Conservation (phyloP, 441 rosid genomes). For the Flueggea neowawraea region DNA sequence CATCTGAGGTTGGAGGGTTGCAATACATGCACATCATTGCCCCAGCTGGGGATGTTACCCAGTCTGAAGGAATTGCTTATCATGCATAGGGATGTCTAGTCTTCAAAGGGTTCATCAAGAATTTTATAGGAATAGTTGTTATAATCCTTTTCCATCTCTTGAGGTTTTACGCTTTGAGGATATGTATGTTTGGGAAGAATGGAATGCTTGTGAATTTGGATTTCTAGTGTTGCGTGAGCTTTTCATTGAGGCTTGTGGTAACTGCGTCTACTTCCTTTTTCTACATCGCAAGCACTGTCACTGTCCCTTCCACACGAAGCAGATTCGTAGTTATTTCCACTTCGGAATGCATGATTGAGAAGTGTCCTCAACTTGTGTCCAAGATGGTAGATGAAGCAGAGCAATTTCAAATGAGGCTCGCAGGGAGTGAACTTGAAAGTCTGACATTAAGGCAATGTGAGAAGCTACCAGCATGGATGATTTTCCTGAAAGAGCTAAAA, state of each 20-base stretch:
- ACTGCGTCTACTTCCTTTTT: neutral
- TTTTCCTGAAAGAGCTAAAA: neutral
- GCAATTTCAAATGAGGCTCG: neutral
- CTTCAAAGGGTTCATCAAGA: neutral
- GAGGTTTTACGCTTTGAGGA: constrained; percentile 1
- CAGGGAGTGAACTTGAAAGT: neutral
- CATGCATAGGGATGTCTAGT: neutral
- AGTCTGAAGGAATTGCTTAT: constrained; percentile 2
- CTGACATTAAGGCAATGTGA: neutral
- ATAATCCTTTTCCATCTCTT: neutral
- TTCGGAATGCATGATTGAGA: neutral
- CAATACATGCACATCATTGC: constrained; percentile 6
- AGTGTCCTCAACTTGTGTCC: neutral
- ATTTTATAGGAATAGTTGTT: constrained; percentile 5
- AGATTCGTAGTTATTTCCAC: too few relatives aligned
- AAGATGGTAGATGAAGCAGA: neutral
- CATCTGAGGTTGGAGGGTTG: constrained; percentile 1
- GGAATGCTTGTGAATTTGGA: neutral
- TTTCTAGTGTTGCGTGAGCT: neutral
- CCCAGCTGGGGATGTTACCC: constrained; percentile 5
- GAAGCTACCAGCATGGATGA: neutral
- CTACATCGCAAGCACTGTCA: too few relatives aligned
- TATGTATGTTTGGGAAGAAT: neutral
- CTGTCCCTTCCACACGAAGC: too few relatives aligned
- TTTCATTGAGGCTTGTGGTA: neutral